Conservation (phyloP, 108 stramenopile genomes). For the Seminavis robusta region DNA sequence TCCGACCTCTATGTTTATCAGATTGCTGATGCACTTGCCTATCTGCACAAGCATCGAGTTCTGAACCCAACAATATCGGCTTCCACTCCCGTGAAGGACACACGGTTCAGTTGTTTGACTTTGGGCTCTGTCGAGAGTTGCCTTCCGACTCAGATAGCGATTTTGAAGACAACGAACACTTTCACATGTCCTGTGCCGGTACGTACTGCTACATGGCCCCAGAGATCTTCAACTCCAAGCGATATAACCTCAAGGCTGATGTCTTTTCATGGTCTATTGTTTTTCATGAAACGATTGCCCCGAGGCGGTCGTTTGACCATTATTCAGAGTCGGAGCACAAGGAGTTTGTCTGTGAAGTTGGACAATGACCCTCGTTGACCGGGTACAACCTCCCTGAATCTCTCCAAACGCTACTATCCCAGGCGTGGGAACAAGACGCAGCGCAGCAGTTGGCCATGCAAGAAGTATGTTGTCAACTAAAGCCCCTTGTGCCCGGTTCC, state of each 20-base stretch:
- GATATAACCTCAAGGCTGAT: constrained; percentile 46
- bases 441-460: no score
- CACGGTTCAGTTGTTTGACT: constrained; percentile 70
- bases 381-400: no score
- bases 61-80: constrained; percentile 68
- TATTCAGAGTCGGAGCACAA: no score
- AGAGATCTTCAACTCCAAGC: constrained; percentile 25
- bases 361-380: no score
- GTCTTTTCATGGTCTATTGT: constrained; percentile 52
- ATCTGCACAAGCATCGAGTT: constrained; percentile 53
- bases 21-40: constrained; percentile 55
- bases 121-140: constrained; percentile 53
- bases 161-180: no score
- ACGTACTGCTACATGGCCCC: constrained; percentile 39
- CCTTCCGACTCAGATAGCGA: no score
- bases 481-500: no score
- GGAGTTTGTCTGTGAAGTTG: no score
- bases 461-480: no score
- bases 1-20: no score
- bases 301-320: constrained; percentile 51
- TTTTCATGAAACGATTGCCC: constrained; percentile 39
- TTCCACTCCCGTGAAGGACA: constrained; percentile 42
- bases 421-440: no score
- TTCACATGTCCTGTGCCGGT: constrained; percentile 55
- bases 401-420: no score